phyloP scores from a whole-genome alignment of 352 stramenopile species.

The Globisporangium lucens region DNA sequence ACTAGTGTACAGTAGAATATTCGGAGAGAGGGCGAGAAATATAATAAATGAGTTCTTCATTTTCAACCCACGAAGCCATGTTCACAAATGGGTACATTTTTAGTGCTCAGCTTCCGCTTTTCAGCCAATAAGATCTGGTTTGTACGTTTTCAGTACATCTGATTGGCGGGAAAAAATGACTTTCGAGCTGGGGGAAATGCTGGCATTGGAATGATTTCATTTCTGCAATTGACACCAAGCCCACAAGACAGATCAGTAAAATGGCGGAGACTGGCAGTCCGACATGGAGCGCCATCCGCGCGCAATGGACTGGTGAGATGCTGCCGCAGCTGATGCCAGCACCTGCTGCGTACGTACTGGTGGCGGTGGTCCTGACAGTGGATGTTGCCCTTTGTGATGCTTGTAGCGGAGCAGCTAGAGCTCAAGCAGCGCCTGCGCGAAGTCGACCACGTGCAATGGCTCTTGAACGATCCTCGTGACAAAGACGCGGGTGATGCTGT shows the following conservation, averaged over 20 bases:
- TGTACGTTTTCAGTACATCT: too few relatives aligned
- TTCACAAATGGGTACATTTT: too few relatives aligned
- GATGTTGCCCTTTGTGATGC: neutral
- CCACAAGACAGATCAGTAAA: neutral
- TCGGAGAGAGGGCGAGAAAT: too few relatives aligned
- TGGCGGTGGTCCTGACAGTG: neutral
- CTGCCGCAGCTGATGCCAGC: neutral
- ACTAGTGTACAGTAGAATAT: too few relatives aligned
- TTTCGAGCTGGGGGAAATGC: too few relatives aligned
- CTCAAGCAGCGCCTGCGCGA: conserved; percentile 56
- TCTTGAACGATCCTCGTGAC: conserved; percentile 12
- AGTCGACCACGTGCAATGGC: conserved; percentile 43
- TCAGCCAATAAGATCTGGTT: too few relatives aligned
- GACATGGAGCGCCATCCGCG: conserved; percentile 3
- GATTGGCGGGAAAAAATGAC: too few relatives aligned
- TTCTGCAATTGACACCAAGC: neutral
- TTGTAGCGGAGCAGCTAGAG: conserved; percentile 44
- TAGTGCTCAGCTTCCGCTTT: too few relatives aligned
- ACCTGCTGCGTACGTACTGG: neutral
- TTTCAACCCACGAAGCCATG: too few relatives aligned
- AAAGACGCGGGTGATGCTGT: neutral
- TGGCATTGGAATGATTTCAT: neutral
- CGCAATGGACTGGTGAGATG: conserved; percentile 16
- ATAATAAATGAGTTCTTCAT: too few relatives aligned
- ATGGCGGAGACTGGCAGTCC: neutral